These are phyloP conservation scores for Aspergillus versicolor DNA, from an alignment of 2,329 filamentous ascomycete species.

Conservation along the genomic window DNA sequence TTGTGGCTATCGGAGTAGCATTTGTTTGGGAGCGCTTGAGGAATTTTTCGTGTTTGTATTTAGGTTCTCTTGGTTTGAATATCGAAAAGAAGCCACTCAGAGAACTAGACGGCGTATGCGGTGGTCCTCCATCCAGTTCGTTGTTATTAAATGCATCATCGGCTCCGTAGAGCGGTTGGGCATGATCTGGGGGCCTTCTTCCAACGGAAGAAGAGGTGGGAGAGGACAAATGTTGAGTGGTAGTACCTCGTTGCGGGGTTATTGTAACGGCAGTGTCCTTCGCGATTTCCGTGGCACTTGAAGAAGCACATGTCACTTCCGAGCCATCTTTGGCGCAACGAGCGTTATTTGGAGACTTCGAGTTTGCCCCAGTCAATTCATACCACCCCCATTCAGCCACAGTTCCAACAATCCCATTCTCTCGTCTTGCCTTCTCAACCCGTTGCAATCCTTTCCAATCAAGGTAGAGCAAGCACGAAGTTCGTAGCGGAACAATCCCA, in stretches of 20 bases:
- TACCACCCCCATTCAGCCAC: conserved; percentile 94
- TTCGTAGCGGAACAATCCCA: conserved; percentile 90
- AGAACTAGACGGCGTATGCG: conserved; percentile 45
- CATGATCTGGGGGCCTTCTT: conserved; percentile 21
- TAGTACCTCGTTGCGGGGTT: background rate
- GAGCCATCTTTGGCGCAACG: conserved; percentile 25
- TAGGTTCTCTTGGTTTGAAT: conserved; percentile 61
- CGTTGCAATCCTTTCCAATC: conserved; percentile 94
- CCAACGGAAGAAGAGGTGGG: conserved; percentile 22
- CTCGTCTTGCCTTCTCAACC: conserved; percentile 89
- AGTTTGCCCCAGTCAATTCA: conserved; percentile 73
- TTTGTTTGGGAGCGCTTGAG: conserved; percentile 78
- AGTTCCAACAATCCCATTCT: conserved; percentile 88
- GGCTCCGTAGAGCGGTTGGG: conserved; percentile 11
- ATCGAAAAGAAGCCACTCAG: conserved; percentile 69
- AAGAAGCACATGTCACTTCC: conserved; percentile 23
- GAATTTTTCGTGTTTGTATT: conserved; percentile 57
- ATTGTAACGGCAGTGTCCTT: conserved; percentile 5
- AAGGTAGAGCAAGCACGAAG: conserved; percentile 91
- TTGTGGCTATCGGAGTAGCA: conserved; percentile 21
- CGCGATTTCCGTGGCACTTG: conserved; percentile 16
- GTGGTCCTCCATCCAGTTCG: conserved; percentile 11
- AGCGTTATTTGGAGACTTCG: conserved; percentile 52
- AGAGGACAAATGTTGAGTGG: background rate
- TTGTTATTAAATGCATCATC: background rate